Conservation (phyloP, 208 protist genomes). For the Wallacemonas sp. region DNA sequence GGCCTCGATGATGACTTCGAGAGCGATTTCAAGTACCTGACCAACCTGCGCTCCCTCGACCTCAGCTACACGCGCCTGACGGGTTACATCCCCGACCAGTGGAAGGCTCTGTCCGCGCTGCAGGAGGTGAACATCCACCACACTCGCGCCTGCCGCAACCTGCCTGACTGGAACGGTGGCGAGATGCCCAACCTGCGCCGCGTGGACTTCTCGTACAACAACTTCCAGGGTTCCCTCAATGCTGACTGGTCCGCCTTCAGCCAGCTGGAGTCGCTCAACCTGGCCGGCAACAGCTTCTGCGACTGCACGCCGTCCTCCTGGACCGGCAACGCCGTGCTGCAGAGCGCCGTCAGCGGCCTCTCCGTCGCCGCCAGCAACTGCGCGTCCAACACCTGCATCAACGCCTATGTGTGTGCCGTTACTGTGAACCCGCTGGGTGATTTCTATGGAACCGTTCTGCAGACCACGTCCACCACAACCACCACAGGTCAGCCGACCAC, state of each 20-base stretch:
- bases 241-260: conserved; percentile 10
- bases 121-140: conserved; percentile 28
- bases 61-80: conserved; percentile 24
- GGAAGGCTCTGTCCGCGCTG: conserved; percentile 17
- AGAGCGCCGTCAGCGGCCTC: conserved; percentile 4
- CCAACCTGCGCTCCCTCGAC: conserved; percentile 19
- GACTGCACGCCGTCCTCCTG: conserved; percentile 15
- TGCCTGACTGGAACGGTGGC: conserved; percentile 20
- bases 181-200: conserved; percentile 20
- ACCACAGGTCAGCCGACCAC: neutral
- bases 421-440: conserved; percentile 1
- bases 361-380: conserved; percentile 6
- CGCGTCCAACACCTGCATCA: neutral
- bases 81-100: conserved; percentile 16
- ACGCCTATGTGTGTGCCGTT: neutral
- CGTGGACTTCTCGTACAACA: conserved; percentile 26
- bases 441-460: neutral
- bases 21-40: conserved; percentile 14
- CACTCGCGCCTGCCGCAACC: conserved; percentile 17
- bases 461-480: neutral
- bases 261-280: conserved; percentile 19
- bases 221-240: conserved; percentile 17
- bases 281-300: conserved; percentile 23
- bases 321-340: conserved; percentile 19
- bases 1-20: conserved; percentile 16